Percentiles rank a stretch among this genome's conserved stretches.
phyloP scores from a whole-genome alignment of 116 monocot genomes.

The Zostera marina region DNA sequence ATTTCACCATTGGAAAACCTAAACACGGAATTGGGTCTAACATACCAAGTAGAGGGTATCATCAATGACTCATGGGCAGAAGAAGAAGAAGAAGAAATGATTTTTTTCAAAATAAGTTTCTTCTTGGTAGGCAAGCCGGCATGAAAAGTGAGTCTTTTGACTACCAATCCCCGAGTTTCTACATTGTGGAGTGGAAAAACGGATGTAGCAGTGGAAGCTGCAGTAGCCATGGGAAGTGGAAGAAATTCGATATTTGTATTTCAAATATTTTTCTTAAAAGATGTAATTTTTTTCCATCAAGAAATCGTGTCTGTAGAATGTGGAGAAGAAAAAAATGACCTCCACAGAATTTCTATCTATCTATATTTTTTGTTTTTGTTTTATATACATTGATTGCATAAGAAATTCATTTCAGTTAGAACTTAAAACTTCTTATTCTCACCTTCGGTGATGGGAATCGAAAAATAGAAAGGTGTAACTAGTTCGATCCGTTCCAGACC shows the following conservation, averaged over 20 bases:
- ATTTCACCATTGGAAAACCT: neutral
- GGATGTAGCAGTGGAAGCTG: constrained; percentile 5
- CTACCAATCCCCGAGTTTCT: neutral
- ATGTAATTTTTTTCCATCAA: neutral
- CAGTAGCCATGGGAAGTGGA: constrained; percentile 2
- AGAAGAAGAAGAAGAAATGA: neutral
- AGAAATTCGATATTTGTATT: neutral
- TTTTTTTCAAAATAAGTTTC: neutral
- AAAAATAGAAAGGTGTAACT: neutral
- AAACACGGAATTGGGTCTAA: neutral
- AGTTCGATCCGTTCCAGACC: no score
- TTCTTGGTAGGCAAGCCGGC: neutral
- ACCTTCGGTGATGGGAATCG: neutral
- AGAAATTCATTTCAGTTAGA: neutral
- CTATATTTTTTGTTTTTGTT: no score
- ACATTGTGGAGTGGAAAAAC: constrained; percentile 1
- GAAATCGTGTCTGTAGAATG: neutral
- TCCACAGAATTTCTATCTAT: neutral
- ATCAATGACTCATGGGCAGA: constrained; percentile 2
- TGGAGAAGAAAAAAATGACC: neutral
- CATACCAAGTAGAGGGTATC: neutral
- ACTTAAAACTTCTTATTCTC: neutral
- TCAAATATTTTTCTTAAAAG: neutral
- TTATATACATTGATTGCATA: constrained; percentile 1
- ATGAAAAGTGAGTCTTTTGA: neutral